phyloP scores from a whole-genome alignment of 257 asterid genomes.

The Striga asiatica region DNA sequence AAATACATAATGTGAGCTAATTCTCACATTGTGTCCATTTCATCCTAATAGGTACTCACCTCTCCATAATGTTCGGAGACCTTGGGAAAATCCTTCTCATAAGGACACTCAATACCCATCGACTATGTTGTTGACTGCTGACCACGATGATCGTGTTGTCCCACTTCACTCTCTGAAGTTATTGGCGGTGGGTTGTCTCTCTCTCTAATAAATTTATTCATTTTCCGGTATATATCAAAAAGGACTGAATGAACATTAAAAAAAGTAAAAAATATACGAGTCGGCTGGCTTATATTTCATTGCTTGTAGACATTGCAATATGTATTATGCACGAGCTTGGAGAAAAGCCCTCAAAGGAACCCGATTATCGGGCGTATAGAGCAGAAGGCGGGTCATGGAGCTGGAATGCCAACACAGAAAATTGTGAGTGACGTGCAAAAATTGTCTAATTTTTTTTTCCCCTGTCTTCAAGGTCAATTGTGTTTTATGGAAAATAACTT shows the following conservation, averaged over 20 bases:
- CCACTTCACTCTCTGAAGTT: slow-evolving; percentile 88
- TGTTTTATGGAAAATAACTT: background rate
- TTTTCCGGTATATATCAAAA: background rate
- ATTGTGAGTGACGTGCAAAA: slow-evolving; percentile 25
- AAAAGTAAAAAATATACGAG: too few species aligned
- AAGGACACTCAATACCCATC: slow-evolving; percentile 59
- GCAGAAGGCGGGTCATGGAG: slow-evolving; percentile 91
- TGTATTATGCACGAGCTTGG: slow-evolving; percentile 53
- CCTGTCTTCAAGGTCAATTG: background rate
- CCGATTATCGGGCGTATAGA: slow-evolving; percentile 77
- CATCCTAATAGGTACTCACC: slow-evolving; percentile 64
- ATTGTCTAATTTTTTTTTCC: background rate
- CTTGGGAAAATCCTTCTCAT: slow-evolving; percentile 59
- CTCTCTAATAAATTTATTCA: background rate
- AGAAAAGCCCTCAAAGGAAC: slow-evolving; percentile 63
- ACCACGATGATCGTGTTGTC: slow-evolving; percentile 97
- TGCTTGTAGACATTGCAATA: slow-evolving; percentile 70
- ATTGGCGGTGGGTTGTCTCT: slow-evolving; percentile 53
- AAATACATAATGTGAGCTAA: background rate
- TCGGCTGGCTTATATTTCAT: background rate
- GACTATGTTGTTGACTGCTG: slow-evolving; percentile 89
- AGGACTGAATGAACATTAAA: too few species aligned
- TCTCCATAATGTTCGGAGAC: slow-evolving; percentile 80
- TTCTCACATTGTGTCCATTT: background rate
- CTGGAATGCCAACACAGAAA: slow-evolving; percentile 87